Base-by-base conservation (phyloP, 495 filamentous ascomycete genomes). In the Penicillium cinerascens region DNA sequence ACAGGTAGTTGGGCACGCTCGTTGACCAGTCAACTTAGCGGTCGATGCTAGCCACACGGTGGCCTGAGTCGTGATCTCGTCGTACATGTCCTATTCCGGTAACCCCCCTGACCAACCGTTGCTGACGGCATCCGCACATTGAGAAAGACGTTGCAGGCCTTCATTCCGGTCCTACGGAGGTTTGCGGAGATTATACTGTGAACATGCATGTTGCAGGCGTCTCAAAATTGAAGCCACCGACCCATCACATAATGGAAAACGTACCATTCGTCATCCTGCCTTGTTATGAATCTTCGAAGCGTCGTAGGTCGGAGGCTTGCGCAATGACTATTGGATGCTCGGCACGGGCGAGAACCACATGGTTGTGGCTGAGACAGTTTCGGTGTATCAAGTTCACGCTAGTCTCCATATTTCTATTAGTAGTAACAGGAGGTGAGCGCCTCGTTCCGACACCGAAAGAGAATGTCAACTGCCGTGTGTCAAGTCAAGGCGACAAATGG, bases 351-450 rank as follows among this genome's bases (percentile, higher is more conserved):
- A 53, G 59, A 41, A 52, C 61, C 62, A 65, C 62, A 65, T 65
- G 62, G 59, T 59, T 65, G 62, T 65, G 62, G 59, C 62, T 65
- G 62, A 65, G 62, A 65, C 62, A 55, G 49, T 52, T 45, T 61
- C 51, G 49, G 44, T 59, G 58, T 61, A 62, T 65, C 59, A 59
- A 49, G 42, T 51, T 17, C 52, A 35, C 59, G 52, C 62, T 65
- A 62, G 62, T 47, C 59, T 57, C 61, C 61, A 59, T 59, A 56
- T 33, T 53, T 51, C 59, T 65, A 65, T 62, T 65, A 62, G 62
- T 62, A 62, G 62, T 13, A 59, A 64, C 55, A 51, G 44, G 43
- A 39, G 47, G 23, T 26, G n/a, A 16, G 22, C 10, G 25, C 15
- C 42, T 26, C 22, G 4, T 43, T 23, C 22, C 22, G 29, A 33